These are phyloP conservation scores for Paraconiothyrium sp. DNA, from an alignment of 2,329 filamentous ascomycete genomes.

Conservation along the genomic window DNA sequence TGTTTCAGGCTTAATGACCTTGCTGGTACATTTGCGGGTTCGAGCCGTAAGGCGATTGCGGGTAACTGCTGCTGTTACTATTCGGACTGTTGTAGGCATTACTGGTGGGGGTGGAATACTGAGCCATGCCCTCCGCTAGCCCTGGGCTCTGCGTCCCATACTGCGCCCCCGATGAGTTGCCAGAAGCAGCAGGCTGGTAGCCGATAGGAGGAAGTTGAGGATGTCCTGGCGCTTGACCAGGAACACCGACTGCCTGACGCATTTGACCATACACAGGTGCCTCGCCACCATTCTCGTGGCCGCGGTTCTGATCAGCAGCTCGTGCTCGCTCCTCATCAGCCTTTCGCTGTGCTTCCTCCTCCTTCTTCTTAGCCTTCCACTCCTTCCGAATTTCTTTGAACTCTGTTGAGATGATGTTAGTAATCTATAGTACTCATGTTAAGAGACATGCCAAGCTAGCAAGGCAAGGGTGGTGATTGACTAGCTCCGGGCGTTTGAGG, in stretches of 20 bases:
- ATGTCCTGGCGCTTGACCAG: slow-evolving; percentile 56
- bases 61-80: slow-evolving; percentile 59
- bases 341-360: slow-evolving; percentile 90
- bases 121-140: slow-evolving; percentile 60
- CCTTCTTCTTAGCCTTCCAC: slow-evolving; percentile 99
- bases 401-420: slow-evolving; percentile 67
- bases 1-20: slow-evolving; percentile 43
- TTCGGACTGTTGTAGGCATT: slow-evolving; percentile 55
- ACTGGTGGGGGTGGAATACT: slow-evolving; percentile 56
- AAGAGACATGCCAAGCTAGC: slow-evolving; percentile 45
- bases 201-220: slow-evolving; percentile 62
- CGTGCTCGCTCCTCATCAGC: slow-evolving; percentile 86
- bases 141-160: slow-evolving; percentile 57
- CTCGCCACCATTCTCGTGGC: slow-evolving; percentile 64
- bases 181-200: slow-evolving; percentile 58
- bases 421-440: slow-evolving; percentile 36
- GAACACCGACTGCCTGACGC: slow-evolving; percentile 55
- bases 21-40: slow-evolving; percentile 60
- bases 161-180: slow-evolving; percentile 54
- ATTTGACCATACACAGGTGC: slow-evolving; percentile 56
- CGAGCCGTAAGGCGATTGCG: slow-evolving; percentile 61
- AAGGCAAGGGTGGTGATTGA: slow-evolving; percentile 48
- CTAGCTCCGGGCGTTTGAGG: slow-evolving; percentile 58
- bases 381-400: slow-evolving; percentile 99
- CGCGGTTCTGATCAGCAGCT: slow-evolving; percentile 62